Percentiles rank a stretch among this genome's conserved stretches.
Conservation (phyloP, 192 early-diverging fungal species). For the Gigaspora rosea region DNA sequence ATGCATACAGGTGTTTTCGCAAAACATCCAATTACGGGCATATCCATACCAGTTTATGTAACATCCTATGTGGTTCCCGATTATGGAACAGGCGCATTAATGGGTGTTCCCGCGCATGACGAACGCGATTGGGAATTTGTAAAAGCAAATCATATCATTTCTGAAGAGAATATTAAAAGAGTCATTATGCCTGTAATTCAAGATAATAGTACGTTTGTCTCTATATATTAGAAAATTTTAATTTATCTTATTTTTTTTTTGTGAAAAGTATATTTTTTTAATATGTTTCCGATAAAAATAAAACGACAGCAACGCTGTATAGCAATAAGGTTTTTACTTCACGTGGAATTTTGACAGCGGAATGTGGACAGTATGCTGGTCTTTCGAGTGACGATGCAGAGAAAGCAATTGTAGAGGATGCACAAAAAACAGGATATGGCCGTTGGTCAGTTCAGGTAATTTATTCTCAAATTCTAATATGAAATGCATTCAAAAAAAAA, state of each 20-base stretch:
- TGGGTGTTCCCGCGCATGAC: slow-evolving; percentile 87
- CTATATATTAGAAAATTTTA: too few relatives aligned
- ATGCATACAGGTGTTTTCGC: slow-evolving; percentile 66
- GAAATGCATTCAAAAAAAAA: too few relatives aligned
- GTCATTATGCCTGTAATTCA: slow-evolving; percentile 47
- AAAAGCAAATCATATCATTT: slow-evolving; percentile 49
- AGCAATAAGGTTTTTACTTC: slow-evolving; percentile 43
- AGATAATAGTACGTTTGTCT: too few relatives aligned
- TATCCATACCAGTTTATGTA: slow-evolving; percentile 66
- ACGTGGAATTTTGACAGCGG: slow-evolving; percentile 57
- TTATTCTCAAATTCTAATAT: background rate
- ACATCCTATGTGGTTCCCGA: slow-evolving; percentile 73
- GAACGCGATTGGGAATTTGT: slow-evolving; percentile 73
- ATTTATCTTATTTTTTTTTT: too few relatives aligned
- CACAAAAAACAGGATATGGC: slow-evolving; percentile 49
- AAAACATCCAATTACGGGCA: slow-evolving; percentile 59
- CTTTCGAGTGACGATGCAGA: slow-evolving; percentile 61
- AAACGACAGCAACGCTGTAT: background rate
- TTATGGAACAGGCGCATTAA: slow-evolving; percentile 82
- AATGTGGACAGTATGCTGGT: slow-evolving; percentile 62
- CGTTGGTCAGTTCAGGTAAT: slow-evolving; percentile 40
- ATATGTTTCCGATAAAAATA: background rate
- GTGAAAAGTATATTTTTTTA: too few relatives aligned
- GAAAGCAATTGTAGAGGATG: slow-evolving; percentile 54
- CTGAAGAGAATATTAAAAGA: slow-evolving; percentile 42